Evolutionary conservation across 1,139 yeast genomes (phyloP).

Genomic region (Taphrina deformans): DNA sequence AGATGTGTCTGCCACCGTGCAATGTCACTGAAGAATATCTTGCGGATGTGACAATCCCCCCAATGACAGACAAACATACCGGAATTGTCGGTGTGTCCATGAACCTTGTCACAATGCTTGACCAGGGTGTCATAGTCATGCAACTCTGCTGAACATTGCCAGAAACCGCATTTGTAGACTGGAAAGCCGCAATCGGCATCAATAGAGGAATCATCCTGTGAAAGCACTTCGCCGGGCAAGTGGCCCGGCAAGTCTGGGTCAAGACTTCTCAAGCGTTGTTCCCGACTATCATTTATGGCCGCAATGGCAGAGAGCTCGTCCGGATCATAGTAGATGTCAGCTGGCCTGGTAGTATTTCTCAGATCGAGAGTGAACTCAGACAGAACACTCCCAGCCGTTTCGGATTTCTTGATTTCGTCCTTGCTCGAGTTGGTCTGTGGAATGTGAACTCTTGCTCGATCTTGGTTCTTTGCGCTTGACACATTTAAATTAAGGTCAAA

Average conservation of each 20-base stretch:
- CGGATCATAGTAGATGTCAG: not conserved
- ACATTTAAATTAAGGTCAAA: not conserved
- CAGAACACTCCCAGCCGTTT: not conserved
- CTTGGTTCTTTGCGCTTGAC: not conserved
- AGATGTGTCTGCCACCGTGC: constrained; percentile 15
- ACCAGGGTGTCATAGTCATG: constrained; percentile 13
- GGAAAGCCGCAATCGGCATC: not conserved
- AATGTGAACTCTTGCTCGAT: not conserved
- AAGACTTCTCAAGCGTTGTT: not conserved
- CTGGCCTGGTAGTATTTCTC: not conserved
- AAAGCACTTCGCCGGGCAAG: not conserved
- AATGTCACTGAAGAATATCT: not conserved
- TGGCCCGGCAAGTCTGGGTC: not conserved
- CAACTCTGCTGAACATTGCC: constrained; percentile 8
- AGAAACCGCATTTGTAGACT: constrained; percentile 5
- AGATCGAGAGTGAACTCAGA: not conserved
- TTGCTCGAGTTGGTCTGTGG: not conserved
- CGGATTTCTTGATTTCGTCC: not conserved
- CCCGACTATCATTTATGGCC: not conserved
- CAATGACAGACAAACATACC: constrained; percentile 5
- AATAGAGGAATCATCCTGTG: not conserved
- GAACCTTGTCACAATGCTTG: constrained; percentile 11
- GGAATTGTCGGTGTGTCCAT: not conserved
- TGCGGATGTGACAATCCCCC: constrained; percentile 2
- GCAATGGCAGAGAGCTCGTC: not conserved